Evolutionary conservation across 345 rosid species (phyloP), one percentile per base, ranked within the genome.

Genomic region (Camelina sativa): DNA sequence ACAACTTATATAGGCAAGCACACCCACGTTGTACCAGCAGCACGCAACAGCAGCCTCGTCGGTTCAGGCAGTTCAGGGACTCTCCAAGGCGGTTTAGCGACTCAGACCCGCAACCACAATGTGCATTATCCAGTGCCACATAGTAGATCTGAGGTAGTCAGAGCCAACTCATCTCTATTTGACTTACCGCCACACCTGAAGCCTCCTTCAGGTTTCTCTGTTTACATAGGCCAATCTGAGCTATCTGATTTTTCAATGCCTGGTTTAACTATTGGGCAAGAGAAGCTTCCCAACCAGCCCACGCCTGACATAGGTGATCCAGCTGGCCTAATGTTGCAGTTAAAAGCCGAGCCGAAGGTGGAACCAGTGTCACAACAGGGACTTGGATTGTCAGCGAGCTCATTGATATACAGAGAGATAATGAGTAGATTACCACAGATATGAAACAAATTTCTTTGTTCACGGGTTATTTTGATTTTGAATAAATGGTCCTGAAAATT

Each of bases 1-100:
- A 94, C 98, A 2, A 88, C 97, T 7, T 94, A 94, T 20, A 95
- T 91, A 74, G 97, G 98, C 51, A 94, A 91, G 83, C 97, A 94
- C 81, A 91, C 87, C 69, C 98, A 94, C 16, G 87, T 86, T 62
- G 95, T 94, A 28, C 97, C 97, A 11, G 91, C 89, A 66, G 91
- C 96, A 40, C 88, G 92, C 75, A 91, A 80, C 79, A 85, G 80
- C 77, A 87, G 87, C 77, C 86, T 85, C 35, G 72, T 69, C 62
- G 64, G 76, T 11, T 65, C 75, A 54, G 62, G 70, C 62, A 50
- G 78, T 62, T 72, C 86, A 41, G 83, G 58, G 59, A 56, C 51
- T 48, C 28, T 56, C 43, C 77, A 65, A 35, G 32, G 66, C 15
- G 8, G 60, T 37, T 65, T 65, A 16, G 34, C 78, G 12, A 74